Percentiles rank a stretch among this genome's conserved stretches.
phyloP scores from a whole-genome alignment of 371 early-diverging fungal genomes.

The Dichotomocladium elegans region DNA sequence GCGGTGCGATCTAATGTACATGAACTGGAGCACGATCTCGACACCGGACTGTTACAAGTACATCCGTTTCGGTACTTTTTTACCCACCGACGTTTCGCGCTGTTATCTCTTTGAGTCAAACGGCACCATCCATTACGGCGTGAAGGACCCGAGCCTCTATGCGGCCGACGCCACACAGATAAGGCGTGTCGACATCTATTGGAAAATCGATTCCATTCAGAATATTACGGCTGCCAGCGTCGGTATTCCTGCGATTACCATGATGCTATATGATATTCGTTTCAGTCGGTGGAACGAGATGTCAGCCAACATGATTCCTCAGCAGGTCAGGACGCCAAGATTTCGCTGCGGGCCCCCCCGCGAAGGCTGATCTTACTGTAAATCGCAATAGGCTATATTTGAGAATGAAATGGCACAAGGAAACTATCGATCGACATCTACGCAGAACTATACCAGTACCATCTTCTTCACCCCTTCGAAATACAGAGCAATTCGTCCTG shows the following conservation, averaged over 20 bases:
- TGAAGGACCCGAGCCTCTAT: slow-evolving; percentile 3
- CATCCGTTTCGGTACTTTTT: slow-evolving; percentile 3
- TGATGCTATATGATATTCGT: slow-evolving; percentile 24
- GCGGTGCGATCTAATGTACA: slow-evolving; percentile 19
- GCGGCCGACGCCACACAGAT: slow-evolving; percentile 15
- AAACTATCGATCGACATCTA: slow-evolving; percentile 17
- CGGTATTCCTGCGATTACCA: slow-evolving; percentile 25
- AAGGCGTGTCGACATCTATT: slow-evolving; percentile 36
- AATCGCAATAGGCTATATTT: slow-evolving; percentile 7
- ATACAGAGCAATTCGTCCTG: slow-evolving; percentile 29
- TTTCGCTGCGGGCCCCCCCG: no score
- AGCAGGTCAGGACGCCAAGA: slow-evolving; percentile 18
- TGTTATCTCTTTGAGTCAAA: slow-evolving; percentile 29
- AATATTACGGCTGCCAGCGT: slow-evolving; percentile 15
- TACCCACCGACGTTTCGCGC: not conserved
- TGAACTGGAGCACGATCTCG: slow-evolving; percentile 13
- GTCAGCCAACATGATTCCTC: slow-evolving; percentile 10
- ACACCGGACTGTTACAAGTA: slow-evolving; percentile 16
- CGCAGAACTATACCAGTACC: slow-evolving; percentile 19
- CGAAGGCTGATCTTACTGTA: not conserved
- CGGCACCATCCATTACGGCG: slow-evolving; percentile 16
- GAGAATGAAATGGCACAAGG: slow-evolving; percentile 22
- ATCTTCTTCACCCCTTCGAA: slow-evolving; percentile 21
- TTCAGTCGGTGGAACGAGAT: slow-evolving; percentile 25
- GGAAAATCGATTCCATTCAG: slow-evolving; percentile 21